These are phyloP conservation scores for Geosmithia morbida DNA, from an alignment of 2,329 filamentous ascomycete genomes.

Conservation along the genomic window DNA sequence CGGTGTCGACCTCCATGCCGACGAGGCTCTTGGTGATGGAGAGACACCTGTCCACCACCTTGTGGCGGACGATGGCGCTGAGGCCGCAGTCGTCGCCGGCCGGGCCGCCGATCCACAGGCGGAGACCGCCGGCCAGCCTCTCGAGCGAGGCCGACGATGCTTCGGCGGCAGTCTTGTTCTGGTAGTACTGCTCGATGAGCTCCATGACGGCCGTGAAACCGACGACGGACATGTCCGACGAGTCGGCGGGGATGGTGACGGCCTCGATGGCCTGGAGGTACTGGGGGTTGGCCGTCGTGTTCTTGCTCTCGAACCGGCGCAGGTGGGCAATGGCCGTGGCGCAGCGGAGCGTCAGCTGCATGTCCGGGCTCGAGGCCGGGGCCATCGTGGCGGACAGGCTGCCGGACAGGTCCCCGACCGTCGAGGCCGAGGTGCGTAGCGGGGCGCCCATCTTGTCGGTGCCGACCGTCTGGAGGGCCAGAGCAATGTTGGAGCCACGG, in stretches of 20 bases:
- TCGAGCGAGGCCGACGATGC: slow-evolving; percentile 35
- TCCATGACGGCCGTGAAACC: slow-evolving; percentile 45
- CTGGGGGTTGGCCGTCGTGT: slow-evolving; percentile 16
- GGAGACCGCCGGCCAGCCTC: slow-evolving; percentile 38
- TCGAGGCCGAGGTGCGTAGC: slow-evolving; percentile 15
- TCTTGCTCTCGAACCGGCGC: slow-evolving; percentile 23
- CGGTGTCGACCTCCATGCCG: slow-evolving; percentile 45
- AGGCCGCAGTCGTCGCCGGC: slow-evolving; percentile 36
- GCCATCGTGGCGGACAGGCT: slow-evolving; percentile 8
- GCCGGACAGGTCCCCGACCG: slow-evolving; percentile 27
- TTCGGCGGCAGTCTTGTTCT: slow-evolving; percentile 30
- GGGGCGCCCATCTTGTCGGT: slow-evolving; percentile 11
- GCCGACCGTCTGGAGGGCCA: slow-evolving; percentile 35
- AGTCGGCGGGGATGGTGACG: slow-evolving; percentile 26
- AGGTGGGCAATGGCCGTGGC: slow-evolving; percentile 48
- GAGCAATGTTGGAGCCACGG: slow-evolving; percentile 40
- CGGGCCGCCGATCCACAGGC: slow-evolving; percentile 44
- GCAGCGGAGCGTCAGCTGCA: slow-evolving; percentile 42
- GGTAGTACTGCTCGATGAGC: slow-evolving; percentile 37
- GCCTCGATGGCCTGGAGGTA: slow-evolving; percentile 33
- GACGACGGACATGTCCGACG: slow-evolving; percentile 36
- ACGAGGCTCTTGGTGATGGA: slow-evolving; percentile 39
- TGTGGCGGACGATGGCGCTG: slow-evolving; percentile 32
- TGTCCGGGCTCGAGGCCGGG: slow-evolving; percentile 31
- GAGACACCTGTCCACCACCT: slow-evolving; percentile 41